A percentile compares a stretch with the other conserved stretches of the same genome.
These are phyloP conservation scores for Amphibolis antarctica DNA, from an alignment of 106 monocot species.

Conservation along the genomic window DNA sequence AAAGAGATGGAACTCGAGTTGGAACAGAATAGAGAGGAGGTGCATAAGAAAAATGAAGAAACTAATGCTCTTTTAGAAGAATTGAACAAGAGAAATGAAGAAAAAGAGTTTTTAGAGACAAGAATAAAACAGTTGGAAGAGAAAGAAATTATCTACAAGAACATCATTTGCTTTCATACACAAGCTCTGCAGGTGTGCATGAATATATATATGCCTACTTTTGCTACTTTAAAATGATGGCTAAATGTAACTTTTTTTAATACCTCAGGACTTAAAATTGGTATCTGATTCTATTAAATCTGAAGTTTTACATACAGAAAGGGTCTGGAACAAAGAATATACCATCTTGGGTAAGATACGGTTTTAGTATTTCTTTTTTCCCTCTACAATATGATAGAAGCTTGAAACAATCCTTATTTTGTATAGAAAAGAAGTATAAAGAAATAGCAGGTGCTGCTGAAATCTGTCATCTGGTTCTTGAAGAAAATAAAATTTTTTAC, in stretches of 20 bases:
- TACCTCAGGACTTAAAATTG: constrained; percentile 36
- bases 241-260: neutral
- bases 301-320: constrained; percentile 32
- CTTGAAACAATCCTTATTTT: neutral
- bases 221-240: neutral
- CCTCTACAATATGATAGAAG: neutral
- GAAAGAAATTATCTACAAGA: constrained; percentile 32
- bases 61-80: constrained; percentile 31
- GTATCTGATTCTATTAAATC: constrained; percentile 35
- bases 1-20: constrained; percentile 20
- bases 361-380: neutral
- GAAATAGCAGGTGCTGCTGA: constrained; percentile 41
- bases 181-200: constrained; percentile 36
- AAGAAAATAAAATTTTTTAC: constrained; percentile 52
- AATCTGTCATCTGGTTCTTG: constrained; percentile 39
- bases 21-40: constrained; percentile 20
- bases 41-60: neutral
- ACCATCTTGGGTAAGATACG: constrained; percentile 28
- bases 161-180: constrained; percentile 27
- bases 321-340: constrained; percentile 35
- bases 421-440: constrained; percentile 41
- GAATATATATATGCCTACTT: neutral
- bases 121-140: constrained; percentile 25
- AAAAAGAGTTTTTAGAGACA: constrained; percentile 44
- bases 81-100: constrained; percentile 26